Evolutionary conservation across 495 filamentous ascomycete species (phyloP).

Genomic region (Xylaria intraflava): DNA sequence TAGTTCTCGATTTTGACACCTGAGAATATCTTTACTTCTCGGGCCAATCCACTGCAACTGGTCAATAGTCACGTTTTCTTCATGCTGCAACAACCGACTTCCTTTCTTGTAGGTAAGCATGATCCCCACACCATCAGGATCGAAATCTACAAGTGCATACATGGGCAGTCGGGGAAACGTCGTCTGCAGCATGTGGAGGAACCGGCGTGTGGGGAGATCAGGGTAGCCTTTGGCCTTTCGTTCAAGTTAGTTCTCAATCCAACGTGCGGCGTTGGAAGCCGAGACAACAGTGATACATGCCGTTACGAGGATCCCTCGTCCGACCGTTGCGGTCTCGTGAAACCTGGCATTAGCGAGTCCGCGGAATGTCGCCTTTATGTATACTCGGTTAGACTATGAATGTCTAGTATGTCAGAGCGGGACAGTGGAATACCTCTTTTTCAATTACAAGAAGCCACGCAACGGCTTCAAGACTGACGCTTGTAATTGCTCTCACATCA

Average conservation of each 20-base stretch:
- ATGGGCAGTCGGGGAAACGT: slow-evolving; percentile 41
- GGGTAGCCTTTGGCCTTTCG: slow-evolving; percentile 84
- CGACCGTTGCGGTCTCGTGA: slow-evolving; percentile 42
- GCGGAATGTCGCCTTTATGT: slow-evolving; percentile 68
- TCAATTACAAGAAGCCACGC: slow-evolving; percentile 82
- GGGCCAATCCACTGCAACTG: slow-evolving; percentile 70
- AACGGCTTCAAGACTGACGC: slow-evolving; percentile 46
- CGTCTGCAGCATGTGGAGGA: slow-evolving; percentile 47
- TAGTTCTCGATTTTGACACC: not conserved
- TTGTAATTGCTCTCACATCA: slow-evolving; percentile 43
- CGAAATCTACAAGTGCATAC: slow-evolving; percentile 71
- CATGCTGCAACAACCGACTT: slow-evolving; percentile 65
- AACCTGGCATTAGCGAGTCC: slow-evolving; percentile 52
- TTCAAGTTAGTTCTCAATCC: slow-evolving; percentile 29
- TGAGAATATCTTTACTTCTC: slow-evolving; percentile 51
- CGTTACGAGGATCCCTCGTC: slow-evolving; percentile 62
- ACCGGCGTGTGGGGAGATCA: slow-evolving; percentile 71
- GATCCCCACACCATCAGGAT: slow-evolving; percentile 82
- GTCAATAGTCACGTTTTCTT: slow-evolving; percentile 53
- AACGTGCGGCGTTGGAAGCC: slow-evolving; percentile 13
- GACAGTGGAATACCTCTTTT: slow-evolving; percentile 65
- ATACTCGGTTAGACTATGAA: slow-evolving; percentile 11
- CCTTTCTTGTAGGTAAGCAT: slow-evolving; percentile 82
- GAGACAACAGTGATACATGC: slow-evolving; percentile 33
- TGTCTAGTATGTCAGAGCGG: not conserved